Percentiles rank a stretch among this genome's conserved stretches.
Conservation (phyloP, 192 early-diverging fungal genomes). For the Allomyces arbusculus region DNA sequence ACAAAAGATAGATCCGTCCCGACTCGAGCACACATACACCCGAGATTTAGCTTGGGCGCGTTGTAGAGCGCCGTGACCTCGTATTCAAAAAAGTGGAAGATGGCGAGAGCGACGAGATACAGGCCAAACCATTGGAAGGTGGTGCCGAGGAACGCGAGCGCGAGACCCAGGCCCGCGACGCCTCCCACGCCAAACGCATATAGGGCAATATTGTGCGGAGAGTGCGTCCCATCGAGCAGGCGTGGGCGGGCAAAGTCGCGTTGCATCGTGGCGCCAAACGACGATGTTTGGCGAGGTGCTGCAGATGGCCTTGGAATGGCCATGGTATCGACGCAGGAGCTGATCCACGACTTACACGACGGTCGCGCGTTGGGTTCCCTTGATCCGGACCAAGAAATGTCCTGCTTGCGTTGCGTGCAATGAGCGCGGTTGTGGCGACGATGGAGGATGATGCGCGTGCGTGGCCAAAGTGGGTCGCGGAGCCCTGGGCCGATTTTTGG, state of each 20-base stretch:
- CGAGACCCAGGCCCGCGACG: conserved; percentile 29
- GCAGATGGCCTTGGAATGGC: too few species aligned
- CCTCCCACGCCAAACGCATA: conserved; percentile 52
- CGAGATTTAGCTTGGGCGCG: conserved; percentile 37
- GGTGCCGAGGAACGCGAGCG: conserved; percentile 12
- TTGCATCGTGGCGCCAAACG: too few species aligned
- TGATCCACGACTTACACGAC: too few species aligned
- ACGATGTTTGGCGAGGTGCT: too few species aligned
- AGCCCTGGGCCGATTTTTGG: too few species aligned
- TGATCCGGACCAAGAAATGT: too few species aligned
- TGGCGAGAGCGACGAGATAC: conserved; percentile 37
- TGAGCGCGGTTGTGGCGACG: too few species aligned
- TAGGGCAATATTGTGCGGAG: conserved; percentile 60
- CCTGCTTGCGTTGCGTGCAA: too few species aligned
- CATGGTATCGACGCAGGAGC: too few species aligned
- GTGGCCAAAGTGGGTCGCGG: too few species aligned
- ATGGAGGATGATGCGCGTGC: too few species aligned
- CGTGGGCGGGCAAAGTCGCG: conserved; percentile 1
- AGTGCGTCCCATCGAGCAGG: conserved; percentile 40
- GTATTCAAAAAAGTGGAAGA: conserved; percentile 80
- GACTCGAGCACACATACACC: conserved; percentile 32
- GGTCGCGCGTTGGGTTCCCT: too few species aligned
- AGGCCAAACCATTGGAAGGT: conserved; percentile 35
- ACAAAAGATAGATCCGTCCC: conserved; percentile 10
- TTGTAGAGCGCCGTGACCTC: conserved; percentile 65